phyloP scores from a whole-genome alignment of 371 early-diverging fungal species.

The Rhizopus stolonifer region DNA sequence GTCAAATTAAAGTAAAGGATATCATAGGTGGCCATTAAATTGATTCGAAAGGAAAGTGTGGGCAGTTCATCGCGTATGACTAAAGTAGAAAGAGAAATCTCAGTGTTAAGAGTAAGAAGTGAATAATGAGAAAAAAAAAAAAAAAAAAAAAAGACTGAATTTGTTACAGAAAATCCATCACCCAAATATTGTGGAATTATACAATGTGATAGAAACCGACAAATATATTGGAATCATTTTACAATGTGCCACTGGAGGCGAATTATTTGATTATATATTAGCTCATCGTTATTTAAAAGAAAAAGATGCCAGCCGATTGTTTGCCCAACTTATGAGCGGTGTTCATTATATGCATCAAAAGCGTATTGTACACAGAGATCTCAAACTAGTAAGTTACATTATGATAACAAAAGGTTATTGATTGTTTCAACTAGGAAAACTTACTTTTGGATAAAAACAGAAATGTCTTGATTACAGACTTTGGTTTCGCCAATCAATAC shows the following conservation, averaged over 20 bases:
- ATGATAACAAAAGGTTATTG: background rate
- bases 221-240: conserved; percentile 94
- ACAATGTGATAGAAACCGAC: conserved; percentile 95
- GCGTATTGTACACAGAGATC: conserved; percentile 93
- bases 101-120: conserved; percentile 81
- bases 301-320: conserved; percentile 85
- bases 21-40: conserved; percentile 76
- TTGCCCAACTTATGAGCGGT: conserved; percentile 93
- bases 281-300: conserved; percentile 91
- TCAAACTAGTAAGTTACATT: conserved; percentile 74
- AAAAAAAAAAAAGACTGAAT: too few species aligned
- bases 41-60: conserved; percentile 79
- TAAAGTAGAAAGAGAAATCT: conserved; percentile 83
- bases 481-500: conserved; percentile 98
- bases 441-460: conserved; percentile 84
- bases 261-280: conserved; percentile 95
- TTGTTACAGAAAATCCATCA: conserved; percentile 76
- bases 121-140: conserved; percentile 18
- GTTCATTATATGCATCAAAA: conserved; percentile 87
- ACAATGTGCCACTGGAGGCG: conserved; percentile 95
- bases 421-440: conserved; percentile 74
- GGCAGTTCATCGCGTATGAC: conserved; percentile 75
- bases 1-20: too few species aligned
- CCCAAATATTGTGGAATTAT: conserved; percentile 89
- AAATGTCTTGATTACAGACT: conserved; percentile 97